A percentile compares a stretch with the other conserved stretches of the same genome.
These are phyloP conservation scores for Dictyophora rubrovolvata DNA, from an alignment of 768 basidiomycete species.

Conservation along the genomic window DNA sequence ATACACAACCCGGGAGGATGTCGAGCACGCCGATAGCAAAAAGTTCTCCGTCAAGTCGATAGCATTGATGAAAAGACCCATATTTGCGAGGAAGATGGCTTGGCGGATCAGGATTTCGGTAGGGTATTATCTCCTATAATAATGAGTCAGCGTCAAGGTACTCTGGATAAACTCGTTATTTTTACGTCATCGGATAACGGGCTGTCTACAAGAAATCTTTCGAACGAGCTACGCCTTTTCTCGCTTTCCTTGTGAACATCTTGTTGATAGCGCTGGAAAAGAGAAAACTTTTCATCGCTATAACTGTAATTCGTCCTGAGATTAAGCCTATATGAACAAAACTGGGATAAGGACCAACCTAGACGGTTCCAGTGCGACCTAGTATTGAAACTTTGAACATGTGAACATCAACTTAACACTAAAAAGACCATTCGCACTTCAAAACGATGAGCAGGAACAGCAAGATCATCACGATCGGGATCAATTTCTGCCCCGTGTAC, in stretches of 20 bases:
- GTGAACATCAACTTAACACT: neutral
- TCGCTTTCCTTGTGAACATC: conserved; percentile 64
- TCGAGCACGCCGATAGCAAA: conserved; percentile 86
- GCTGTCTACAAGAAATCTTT: conserved; percentile 67
- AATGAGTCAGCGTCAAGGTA: no score
- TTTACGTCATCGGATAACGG: conserved; percentile 56
- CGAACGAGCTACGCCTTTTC: conserved; percentile 44
- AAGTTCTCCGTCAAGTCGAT: conserved; percentile 69
- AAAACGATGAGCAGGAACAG: conserved; percentile 39
- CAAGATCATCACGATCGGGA: conserved; percentile 19
- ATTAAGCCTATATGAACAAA: no score
- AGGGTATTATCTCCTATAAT: conserved; percentile 55
- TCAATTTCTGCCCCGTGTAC: conserved; percentile 48
- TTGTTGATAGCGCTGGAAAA: conserved; percentile 70
- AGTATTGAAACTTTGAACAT: neutral
- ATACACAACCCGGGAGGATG: conserved; percentile 74
- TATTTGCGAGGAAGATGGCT: conserved; percentile 61
- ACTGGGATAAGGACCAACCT: conserved; percentile 28
- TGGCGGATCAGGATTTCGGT: conserved; percentile 33
- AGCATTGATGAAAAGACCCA: conserved; percentile 90
- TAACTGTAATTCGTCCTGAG: neutral
- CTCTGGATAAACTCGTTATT: no score
- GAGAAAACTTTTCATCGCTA: conserved; percentile 67
- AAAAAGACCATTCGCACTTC: conserved; percentile 32
- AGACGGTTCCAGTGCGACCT: conserved; percentile 73